A percentile compares a stretch with the other conserved stretches of the same genome.
Conservation (phyloP, 805 yeast genomes). For the Kazachstania viticola region DNA sequence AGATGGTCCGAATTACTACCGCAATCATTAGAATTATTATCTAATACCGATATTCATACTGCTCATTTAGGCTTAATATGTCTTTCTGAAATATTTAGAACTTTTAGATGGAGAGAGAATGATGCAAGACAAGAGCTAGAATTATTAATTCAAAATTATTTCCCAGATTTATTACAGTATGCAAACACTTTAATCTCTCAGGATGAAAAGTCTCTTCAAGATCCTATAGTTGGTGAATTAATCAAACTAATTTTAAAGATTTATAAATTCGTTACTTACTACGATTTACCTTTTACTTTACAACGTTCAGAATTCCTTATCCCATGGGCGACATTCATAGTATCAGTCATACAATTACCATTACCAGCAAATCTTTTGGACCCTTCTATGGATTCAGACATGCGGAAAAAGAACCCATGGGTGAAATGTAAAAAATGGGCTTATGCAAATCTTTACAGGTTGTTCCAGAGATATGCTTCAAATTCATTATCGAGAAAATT, state of each 20-base stretch:
- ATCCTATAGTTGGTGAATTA: constrained; percentile 51
- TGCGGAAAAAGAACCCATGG: constrained; percentile 51
- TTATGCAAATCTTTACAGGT: constrained; percentile 59
- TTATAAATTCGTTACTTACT: constrained; percentile 65
- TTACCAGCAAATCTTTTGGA: constrained; percentile 21
- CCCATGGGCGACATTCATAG: constrained; percentile 71
- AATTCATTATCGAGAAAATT: constrained; percentile 34
- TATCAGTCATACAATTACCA: constrained; percentile 53
- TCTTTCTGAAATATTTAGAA: constrained; percentile 55
- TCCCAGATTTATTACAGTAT: constrained; percentile 54
- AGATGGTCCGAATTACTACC: constrained; percentile 46
- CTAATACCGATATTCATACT: constrained; percentile 31
- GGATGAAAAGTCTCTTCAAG: constrained; percentile 24
- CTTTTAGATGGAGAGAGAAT: constrained; percentile 61
- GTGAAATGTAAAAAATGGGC: constrained; percentile 84
- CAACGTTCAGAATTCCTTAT: constrained; percentile 41
- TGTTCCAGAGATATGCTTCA: constrained; percentile 63
- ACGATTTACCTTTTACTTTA: constrained; percentile 56
- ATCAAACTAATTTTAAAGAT: constrained; percentile 61
- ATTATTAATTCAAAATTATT: constrained; percentile 40
- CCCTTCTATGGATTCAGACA: constrained; percentile 35
- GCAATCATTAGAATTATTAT: constrained; percentile 34
- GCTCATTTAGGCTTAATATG: constrained; percentile 60
- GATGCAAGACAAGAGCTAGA: constrained; percentile 43
- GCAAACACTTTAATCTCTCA: constrained; percentile 44